These are phyloP conservation scores for Elongisporangium senticosum DNA, from an alignment of 352 stramenopile genomes.

Conservation along the genomic window DNA sequence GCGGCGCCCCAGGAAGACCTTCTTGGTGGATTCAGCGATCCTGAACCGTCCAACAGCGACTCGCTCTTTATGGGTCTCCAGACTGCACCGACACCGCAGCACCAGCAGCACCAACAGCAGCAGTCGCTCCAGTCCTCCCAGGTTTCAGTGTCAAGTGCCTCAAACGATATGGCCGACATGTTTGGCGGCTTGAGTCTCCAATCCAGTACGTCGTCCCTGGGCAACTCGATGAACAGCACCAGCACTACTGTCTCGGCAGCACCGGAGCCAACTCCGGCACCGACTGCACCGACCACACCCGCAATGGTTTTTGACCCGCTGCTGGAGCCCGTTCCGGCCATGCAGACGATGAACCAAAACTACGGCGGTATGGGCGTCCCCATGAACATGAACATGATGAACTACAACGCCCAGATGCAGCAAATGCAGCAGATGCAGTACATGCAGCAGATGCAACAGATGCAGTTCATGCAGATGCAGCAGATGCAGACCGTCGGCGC, in stretches of 20 bases:
- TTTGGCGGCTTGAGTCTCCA: conserved; percentile 2
- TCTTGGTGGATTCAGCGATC: neutral
- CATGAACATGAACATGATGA: conserved; percentile 69
- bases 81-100: conserved; percentile 14
- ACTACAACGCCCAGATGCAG: conserved; percentile 45
- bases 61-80: conserved; percentile 17
- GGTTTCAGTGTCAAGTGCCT: neutral
- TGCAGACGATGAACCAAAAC: conserved; percentile 33
- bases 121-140: neutral
- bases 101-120: neutral
- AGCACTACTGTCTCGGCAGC: conserved; percentile 1
- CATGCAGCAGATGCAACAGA: conserved; percentile 38
- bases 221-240: conserved; percentile 11
- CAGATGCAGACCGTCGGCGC: conserved; percentile 44
- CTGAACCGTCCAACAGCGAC: conserved; percentile 21
- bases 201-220: conserved; percentile 26
- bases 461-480: conserved; percentile 60
- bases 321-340: conserved; percentile 46
- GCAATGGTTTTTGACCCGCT: conserved; percentile 65
- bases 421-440: conserved; percentile 30
- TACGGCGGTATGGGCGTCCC: conserved; percentile 14
- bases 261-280: conserved; percentile 10
- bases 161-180: neutral
- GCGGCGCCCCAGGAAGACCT: neutral
- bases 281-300: conserved; percentile 22